Percentiles rank a stretch among this genome's conserved stretches.
Conservation (phyloP, 2,329 filamentous ascomycete species). For the Cryphonectria carpinicola region DNA sequence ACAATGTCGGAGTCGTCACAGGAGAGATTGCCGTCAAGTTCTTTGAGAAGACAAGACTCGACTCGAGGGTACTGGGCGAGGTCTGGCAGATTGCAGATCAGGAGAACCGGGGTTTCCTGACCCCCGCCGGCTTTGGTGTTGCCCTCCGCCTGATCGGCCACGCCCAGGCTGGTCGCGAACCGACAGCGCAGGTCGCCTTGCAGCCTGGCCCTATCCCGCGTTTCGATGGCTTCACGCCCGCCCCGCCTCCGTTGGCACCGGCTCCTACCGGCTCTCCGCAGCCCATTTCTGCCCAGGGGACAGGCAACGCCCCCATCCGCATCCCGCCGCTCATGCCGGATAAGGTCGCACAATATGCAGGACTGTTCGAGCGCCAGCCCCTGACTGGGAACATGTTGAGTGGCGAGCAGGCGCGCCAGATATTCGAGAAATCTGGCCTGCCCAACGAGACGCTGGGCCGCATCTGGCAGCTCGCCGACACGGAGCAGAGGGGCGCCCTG, state of each 20-base stretch:
- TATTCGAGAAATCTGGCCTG: slow-evolving; percentile 90
- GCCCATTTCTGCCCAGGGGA: slow-evolving; percentile 54
- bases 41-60: slow-evolving; percentile 92
- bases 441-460: slow-evolving; percentile 90
- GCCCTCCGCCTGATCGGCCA: slow-evolving; percentile 94
- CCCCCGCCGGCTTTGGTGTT: slow-evolving; percentile 88
- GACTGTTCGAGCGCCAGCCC: slow-evolving; percentile 88
- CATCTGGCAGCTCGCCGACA: slow-evolving; percentile 95
- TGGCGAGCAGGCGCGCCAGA: slow-evolving; percentile 85
- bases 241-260: slow-evolving; percentile 52
- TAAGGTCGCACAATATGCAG: slow-evolving; percentile 85
- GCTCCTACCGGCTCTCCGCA: slow-evolving; percentile 42
- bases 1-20: slow-evolving; percentile 89
- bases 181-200: slow-evolving; percentile 78
- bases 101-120: slow-evolving; percentile 93
- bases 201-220: slow-evolving; percentile 87
- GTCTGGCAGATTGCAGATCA: slow-evolving; percentile 99
- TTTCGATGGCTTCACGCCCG: slow-evolving; percentile 75
- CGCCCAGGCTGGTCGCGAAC: slow-evolving; percentile 85
- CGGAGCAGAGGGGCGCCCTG: slow-evolving; percentile 85
- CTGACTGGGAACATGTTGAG: slow-evolving; percentile 74
- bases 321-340: slow-evolving; percentile 88
- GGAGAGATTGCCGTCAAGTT: slow-evolving; percentile 96
- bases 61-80: slow-evolving; percentile 85
- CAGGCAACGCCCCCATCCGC: slow-evolving; percentile 72